Conservation (phyloP, 2,329 filamentous ascomycete species). For the Calonectria pseudoreteaudii region DNA sequence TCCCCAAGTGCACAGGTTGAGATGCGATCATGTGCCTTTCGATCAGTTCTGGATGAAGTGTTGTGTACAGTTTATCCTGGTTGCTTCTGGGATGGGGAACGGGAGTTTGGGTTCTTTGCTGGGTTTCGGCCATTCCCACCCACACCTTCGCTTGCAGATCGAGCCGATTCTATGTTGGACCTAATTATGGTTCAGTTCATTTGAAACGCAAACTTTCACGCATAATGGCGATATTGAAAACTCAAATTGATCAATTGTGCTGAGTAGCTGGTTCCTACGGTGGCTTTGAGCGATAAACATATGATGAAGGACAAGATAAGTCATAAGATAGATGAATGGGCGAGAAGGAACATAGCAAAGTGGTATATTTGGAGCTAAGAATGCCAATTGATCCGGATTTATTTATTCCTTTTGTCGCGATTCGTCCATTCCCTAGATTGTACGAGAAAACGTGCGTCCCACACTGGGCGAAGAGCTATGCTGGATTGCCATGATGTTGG, state of each 20-base stretch:
- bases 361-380: background rate
- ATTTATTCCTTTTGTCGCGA: background rate
- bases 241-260: too few species aligned
- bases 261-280: too few species aligned
- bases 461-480: background rate
- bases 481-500: background rate
- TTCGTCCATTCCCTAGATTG: background rate
- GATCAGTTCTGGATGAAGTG: background rate
- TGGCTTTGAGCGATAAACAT: background rate
- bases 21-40: background rate
- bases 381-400: background rate
- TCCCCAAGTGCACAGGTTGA: constrained; percentile 21
- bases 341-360: background rate
- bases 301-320: background rate
- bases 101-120: too few species aligned
- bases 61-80: background rate
- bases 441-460: background rate
- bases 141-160: background rate
- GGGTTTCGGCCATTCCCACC: too few species aligned
- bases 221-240: too few species aligned
- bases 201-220: too few species aligned
- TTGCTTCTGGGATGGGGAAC: background rate
- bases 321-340: background rate
- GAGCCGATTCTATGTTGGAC: background rate
- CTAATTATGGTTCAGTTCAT: background rate